Evolutionary conservation across 345 rosid genomes (phyloP).

Genomic region (Camelina hispida): DNA sequence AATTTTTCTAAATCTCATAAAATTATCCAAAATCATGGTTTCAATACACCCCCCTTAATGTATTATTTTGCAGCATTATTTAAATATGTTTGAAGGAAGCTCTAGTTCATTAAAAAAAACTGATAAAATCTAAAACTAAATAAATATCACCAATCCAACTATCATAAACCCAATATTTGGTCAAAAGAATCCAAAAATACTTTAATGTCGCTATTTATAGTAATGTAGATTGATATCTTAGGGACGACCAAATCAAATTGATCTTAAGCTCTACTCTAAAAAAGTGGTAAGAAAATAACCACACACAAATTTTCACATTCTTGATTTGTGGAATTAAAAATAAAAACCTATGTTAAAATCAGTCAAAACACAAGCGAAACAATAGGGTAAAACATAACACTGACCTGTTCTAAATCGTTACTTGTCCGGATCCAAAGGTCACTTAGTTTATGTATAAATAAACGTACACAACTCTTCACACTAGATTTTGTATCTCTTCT

Average conservation of each 20-base stretch:
- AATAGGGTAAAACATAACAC: not conserved
- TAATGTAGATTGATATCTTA: not conserved
- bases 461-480: not conserved
- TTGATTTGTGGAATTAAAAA: not conserved
- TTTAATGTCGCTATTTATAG: not conserved
- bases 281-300: not conserved
- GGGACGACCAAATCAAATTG: not conserved
- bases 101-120: not conserved
- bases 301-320: not conserved
- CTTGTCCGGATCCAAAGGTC: not conserved
- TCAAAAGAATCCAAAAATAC: not conserved
- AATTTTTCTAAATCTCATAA: no score
- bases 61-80: no score
- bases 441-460: constrained; percentile 27
- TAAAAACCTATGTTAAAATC: not conserved
- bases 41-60: no score
- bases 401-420: not conserved
- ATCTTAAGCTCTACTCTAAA: not conserved
- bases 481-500: constrained; percentile 6
- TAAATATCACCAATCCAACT: not conserved
- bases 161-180: not conserved
- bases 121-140: not conserved
- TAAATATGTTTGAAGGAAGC: not conserved
- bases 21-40: no score
- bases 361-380: not conserved